Evolutionary conservation across 495 filamentous ascomycete genomes (phyloP).

Genomic region (Gamarada debralockiae): DNA sequence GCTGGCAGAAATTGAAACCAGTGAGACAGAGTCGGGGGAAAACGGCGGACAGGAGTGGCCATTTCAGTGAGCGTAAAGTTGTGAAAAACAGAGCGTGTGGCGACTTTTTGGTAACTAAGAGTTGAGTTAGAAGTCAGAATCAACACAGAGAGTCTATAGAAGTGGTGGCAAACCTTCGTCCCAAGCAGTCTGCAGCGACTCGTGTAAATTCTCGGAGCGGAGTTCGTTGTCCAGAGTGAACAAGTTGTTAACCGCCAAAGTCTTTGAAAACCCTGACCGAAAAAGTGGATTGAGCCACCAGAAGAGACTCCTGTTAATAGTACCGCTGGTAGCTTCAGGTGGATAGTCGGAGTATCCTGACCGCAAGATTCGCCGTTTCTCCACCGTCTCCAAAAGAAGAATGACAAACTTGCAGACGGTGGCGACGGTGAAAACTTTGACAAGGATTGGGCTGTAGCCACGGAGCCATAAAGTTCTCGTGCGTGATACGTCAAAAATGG

Average conservation of each 20-base stretch:
- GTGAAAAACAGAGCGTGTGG: not conserved
- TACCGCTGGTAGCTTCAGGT: constrained; percentile 31
- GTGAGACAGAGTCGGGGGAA: constrained; percentile 42
- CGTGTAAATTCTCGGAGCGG: not conserved
- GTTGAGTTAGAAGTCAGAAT: no score
- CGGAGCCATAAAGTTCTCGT: constrained; percentile 40
- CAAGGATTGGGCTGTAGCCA: not conserved
- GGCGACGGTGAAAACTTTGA: constrained; percentile 19
- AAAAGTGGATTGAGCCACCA: constrained; percentile 40
- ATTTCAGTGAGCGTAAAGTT: not conserved
- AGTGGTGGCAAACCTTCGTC: constrained; percentile 6
- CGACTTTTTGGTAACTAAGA: not conserved
- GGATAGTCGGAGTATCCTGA: constrained; percentile 31
- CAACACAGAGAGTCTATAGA: not conserved
- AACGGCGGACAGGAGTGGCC: not conserved
- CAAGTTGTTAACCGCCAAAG: constrained; percentile 30
- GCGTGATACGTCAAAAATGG: constrained; percentile 50
- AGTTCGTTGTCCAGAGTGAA: constrained; percentile 20
- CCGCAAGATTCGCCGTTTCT: constrained; percentile 48
- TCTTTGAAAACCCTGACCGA: constrained; percentile 24
- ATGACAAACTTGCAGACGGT: constrained; percentile 31
- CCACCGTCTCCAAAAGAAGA: constrained; percentile 43
- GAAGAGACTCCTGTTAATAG: constrained; percentile 33
- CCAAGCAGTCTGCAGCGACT: constrained; percentile 23
- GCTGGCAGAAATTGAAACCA: constrained; percentile 60